phyloP scores from a whole-genome alignment of 164 flowering plant species.

The Vitis vinifera region ASM3070453v1 NC_081812.1:18299001-18299500 shows the following conservation, averaged over 20 bases:
- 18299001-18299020: slow-evolving; percentile 49
- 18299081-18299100: slow-evolving; percentile 55
- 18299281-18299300: slow-evolving; percentile 57
- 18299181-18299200: background rate
- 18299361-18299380: background rate
- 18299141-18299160: background rate
- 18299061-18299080: slow-evolving; percentile 65
- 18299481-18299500: slow-evolving; percentile 10
- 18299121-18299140: background rate
- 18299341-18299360: slow-evolving; percentile 40
- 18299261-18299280: slow-evolving; percentile 43
- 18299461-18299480: background rate
- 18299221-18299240: slow-evolving; percentile 12
- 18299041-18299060: slow-evolving; percentile 56
- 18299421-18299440: background rate
- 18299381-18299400: background rate
- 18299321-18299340: slow-evolving; percentile 52
- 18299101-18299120: slow-evolving; percentile 31
- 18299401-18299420: background rate
- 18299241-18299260: slow-evolving; percentile 64
- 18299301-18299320: slow-evolving; percentile 55
- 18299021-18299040: slow-evolving; percentile 57
- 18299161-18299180: background rate
- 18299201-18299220: background rate
- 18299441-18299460: too few species aligned